Base-by-base conservation (phyloP, 1,139 yeast genomes). In the Saccharomyces pastorianus region DNA sequence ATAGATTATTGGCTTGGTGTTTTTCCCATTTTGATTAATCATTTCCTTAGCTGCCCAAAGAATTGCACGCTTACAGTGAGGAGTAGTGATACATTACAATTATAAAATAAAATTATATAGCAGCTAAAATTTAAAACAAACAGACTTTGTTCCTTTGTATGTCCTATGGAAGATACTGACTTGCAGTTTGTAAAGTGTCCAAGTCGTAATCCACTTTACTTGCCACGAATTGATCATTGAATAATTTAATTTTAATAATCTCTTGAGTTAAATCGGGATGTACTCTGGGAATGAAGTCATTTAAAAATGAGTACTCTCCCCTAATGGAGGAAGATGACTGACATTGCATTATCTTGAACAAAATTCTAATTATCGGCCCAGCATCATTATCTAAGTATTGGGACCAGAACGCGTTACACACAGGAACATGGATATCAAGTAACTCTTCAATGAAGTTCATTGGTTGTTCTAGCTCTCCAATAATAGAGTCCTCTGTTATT, bases 131-230 rank as follows among this genome's bases (percentile, higher is more conserved):
- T n/a, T 11, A 28, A 23, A 26, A 49, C 26, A 29, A 17, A 38
- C 6, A 17, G 20, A 11, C 27, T 7, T 14, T 13, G 28, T 29
- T 42, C 26, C 42, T 51, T 7, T 17, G 6, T 46, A 14, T 20
- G 20, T 28, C 25, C 31, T 17, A 26, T 47, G 46, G 46, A 11
- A 44, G 47, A 47, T 59, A 60, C 46, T 58, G 58, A 25, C 62
- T 55, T 7, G 57, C 60, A 9, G 60, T 56, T 23, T 61, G 56
- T 44, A 60, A 48, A 17, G 61, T 60, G 52, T 60, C 62, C 14
- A 59, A 47, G 14, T 59, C 61, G 48, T 56, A 60, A 50, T 60
- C 62, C 9, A 60, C 58, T 49, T 59, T 59, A 42, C 60, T 58
- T 20, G 61, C 60, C 6, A 48, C 46, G 48, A 57, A 60, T 53